Percentiles rank a stretch among this genome's conserved stretches.
These are phyloP conservation scores for Phytopythium litorale DNA, from an alignment of 352 stramenopile species.

Conservation along the genomic window DNA sequence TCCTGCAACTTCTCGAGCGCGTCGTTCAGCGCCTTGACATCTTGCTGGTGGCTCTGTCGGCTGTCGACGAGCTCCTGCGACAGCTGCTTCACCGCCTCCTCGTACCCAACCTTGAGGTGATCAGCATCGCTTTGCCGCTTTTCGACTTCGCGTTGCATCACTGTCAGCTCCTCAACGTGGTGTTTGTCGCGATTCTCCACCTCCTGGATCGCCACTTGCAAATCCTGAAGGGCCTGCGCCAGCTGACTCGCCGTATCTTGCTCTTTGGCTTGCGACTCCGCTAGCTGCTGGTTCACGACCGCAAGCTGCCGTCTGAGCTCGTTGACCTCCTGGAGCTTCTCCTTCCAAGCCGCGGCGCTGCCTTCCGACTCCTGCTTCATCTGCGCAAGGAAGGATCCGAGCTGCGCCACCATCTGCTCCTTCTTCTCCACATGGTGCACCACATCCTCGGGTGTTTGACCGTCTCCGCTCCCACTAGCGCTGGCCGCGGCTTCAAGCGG, in stretches of 20 bases:
- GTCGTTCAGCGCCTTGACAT: constrained; percentile 16
- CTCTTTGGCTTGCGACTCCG: constrained; percentile 29
- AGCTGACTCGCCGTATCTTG: constrained; percentile 29
- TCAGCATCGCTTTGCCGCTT: constrained; percentile 30
- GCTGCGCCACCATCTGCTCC: constrained; percentile 57
- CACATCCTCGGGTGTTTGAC: constrained; percentile 2
- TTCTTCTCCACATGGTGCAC: constrained; percentile 37
- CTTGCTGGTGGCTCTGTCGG: constrained; percentile 22
- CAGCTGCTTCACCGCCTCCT: constrained; percentile 22
- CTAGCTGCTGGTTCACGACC: constrained; percentile 31
- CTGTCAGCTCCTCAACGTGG: constrained; percentile 46
- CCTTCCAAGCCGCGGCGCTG: constrained; percentile 49
- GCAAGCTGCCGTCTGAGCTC: constrained; percentile 41
- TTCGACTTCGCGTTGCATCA: constrained; percentile 60
- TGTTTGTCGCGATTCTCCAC: constrained; percentile 25
- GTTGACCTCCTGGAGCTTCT: constrained; percentile 50
- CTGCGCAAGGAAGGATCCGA: constrained; percentile 64
- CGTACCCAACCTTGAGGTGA: constrained; percentile 32
- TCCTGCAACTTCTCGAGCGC: constrained; percentile 16
- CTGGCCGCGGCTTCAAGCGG: not conserved
- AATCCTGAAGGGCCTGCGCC: constrained; percentile 24
- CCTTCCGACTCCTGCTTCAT: constrained; percentile 75
- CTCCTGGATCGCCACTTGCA: constrained; percentile 27
- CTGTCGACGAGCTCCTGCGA: constrained; percentile 26
- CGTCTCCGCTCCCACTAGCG: too few species aligned